phyloP scores from a whole-genome alignment of 2,329 filamentous ascomycete genomes.

The Aspergillus uvarum region DNA sequence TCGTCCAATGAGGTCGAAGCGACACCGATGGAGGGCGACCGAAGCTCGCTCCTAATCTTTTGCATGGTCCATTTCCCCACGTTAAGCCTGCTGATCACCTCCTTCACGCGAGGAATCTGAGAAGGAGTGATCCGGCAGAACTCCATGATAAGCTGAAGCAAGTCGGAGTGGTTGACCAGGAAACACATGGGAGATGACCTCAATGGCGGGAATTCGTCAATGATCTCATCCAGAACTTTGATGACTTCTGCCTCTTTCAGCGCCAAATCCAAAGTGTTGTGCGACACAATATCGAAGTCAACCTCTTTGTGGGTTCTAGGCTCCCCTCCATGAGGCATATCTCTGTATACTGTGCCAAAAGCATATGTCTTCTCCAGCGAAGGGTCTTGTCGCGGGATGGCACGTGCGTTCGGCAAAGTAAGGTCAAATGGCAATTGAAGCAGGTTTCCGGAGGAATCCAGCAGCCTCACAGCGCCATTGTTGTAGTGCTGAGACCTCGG shows the following conservation, averaged over 20 bases:
- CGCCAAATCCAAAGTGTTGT: conserved; percentile 75
- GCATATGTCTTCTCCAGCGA: conserved; percentile 75
- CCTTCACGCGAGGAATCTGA: conserved; percentile 71
- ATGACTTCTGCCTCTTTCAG: conserved; percentile 91
- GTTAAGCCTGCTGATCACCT: conserved; percentile 83
- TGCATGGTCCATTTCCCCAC: conserved; percentile 77
- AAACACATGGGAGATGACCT: conserved; percentile 76
- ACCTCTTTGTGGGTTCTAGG: conserved; percentile 83
- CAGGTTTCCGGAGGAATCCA: conserved; percentile 82
- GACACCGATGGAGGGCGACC: conserved; percentile 76
- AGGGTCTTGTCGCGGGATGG: conserved; percentile 67
- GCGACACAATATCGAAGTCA: conserved; percentile 93
- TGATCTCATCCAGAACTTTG: conserved; percentile 90
- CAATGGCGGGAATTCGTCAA: conserved; percentile 75
- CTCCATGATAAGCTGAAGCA: conserved; percentile 86
- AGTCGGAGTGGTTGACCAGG: conserved; percentile 81
- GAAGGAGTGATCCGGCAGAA: conserved; percentile 74
- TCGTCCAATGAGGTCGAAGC: conserved; percentile 90
- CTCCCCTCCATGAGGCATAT: conserved; percentile 74
- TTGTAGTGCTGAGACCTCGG: conserved; percentile 78
- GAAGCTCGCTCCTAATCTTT: conserved; percentile 77
- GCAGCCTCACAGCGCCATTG: conserved; percentile 70
- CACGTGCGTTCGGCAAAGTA: conserved; percentile 82
- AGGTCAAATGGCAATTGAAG: conserved; percentile 93
- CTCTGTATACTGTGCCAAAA: conserved; percentile 85